phyloP scores from a whole-genome alignment of 768 basidiomycete genomes.

The Naganishia vishniacii region DNA sequence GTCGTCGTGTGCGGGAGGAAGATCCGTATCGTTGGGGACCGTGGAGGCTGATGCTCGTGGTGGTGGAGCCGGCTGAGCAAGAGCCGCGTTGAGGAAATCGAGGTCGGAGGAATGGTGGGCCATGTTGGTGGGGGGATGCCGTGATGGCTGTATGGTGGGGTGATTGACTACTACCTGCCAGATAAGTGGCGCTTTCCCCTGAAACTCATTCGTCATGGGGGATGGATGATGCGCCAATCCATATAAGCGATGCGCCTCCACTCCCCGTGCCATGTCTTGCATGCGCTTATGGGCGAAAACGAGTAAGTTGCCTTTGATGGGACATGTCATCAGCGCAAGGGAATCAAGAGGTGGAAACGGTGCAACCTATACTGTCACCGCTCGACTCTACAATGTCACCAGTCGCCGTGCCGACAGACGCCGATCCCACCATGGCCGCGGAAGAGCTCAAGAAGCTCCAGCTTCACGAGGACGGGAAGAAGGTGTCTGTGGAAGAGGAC shows the following conservation, averaged over 20 bases:
- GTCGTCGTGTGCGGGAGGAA: neutral
- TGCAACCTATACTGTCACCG: too few relatives aligned
- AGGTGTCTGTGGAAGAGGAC: conserved; percentile 29
- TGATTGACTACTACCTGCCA: too few relatives aligned
- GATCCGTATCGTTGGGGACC: conserved; percentile 14
- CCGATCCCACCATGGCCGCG: neutral
- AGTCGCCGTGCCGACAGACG: neutral
- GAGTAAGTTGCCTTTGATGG: neutral
- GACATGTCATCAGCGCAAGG: too few relatives aligned
- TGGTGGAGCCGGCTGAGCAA: conserved; percentile 9
- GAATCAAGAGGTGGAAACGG: too few relatives aligned
- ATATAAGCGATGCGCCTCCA: too few relatives aligned
- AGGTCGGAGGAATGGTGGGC: neutral
- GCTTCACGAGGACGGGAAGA: conserved; percentile 21
- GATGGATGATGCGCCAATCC: neutral
- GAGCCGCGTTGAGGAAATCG: conserved; percentile 4
- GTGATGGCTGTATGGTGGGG: too few relatives aligned
- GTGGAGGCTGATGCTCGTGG: conserved; percentile 13
- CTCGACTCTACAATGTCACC: too few relatives aligned
- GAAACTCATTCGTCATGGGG: conserved; percentile 3
- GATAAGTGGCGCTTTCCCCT: too few relatives aligned
- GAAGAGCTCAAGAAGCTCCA: conserved; percentile 23
- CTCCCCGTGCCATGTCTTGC: conserved; percentile 1
- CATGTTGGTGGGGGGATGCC: neutral
- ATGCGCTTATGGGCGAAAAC: conserved; percentile 3